These are phyloP conservation scores for Neonothopanus nambi DNA, from an alignment of 1,284 basidiomycete species.

Conservation along the genomic window DNA sequence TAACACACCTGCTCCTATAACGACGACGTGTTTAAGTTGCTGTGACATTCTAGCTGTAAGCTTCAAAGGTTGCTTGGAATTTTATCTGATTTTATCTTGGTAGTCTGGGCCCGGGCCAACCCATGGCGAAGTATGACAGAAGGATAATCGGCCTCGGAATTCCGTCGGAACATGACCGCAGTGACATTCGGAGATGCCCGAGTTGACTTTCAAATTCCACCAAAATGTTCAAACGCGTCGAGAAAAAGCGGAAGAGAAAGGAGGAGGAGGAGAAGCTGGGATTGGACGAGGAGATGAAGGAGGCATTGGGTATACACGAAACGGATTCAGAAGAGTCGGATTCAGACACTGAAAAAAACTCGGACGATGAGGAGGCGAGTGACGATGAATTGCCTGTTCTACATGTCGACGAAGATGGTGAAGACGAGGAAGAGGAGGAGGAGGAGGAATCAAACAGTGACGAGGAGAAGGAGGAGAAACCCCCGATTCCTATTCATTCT, in stretches of 20 bases:
- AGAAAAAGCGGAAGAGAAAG: slow-evolving; percentile 64
- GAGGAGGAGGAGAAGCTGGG: slow-evolving; percentile 72
- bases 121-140: too few species aligned
- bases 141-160: too few species aligned
- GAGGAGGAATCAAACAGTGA: too few species aligned
- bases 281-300: slow-evolving; percentile 69
- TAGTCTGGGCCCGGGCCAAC: too few species aligned
- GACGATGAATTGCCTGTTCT: slow-evolving; percentile 32
- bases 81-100: too few species aligned
- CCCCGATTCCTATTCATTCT: slow-evolving; percentile 57
- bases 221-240: slow-evolving; percentile 87
- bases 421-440: slow-evolving; percentile 27
- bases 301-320: slow-evolving; percentile 70
- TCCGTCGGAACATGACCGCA: too few species aligned
- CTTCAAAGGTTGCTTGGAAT: too few species aligned
- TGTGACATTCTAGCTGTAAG: too few species aligned
- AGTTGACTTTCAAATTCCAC: too few species aligned
- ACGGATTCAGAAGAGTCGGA: slow-evolving; percentile 48
- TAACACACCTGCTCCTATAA: slow-evolving; percentile 10
- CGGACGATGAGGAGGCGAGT: slow-evolving; percentile 28
- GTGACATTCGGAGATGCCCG: too few species aligned
- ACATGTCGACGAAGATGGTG: slow-evolving; percentile 25
- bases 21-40: slow-evolving; percentile 3
- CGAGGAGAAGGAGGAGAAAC: slow-evolving; percentile 33
- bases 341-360: slow-evolving; percentile 24